Percentiles rank a stretch among this genome's conserved stretches.
Conservation (phyloP, 441 rosid species). For the Syzygium syzygioides region DNA sequence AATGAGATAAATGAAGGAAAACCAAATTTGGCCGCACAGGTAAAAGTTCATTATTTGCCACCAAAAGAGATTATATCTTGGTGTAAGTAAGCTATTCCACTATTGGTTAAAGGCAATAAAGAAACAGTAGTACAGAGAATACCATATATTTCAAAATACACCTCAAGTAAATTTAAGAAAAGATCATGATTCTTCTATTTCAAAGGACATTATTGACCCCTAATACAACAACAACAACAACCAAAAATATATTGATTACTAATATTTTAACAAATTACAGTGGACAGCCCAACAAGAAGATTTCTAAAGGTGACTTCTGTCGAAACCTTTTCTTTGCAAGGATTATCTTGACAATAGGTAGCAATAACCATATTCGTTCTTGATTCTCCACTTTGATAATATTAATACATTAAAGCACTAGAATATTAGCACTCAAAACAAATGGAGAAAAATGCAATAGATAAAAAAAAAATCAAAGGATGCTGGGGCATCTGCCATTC, state of each 20-base stretch:
- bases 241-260: neutral
- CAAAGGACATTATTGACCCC: neutral
- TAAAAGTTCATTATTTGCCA: neutral
- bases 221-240: neutral
- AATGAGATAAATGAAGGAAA: neutral
- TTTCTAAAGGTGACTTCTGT: neutral
- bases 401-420: neutral
- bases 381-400: neutral
- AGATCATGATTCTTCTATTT: no score
- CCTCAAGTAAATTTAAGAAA: neutral
- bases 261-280: neutral
- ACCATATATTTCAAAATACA: neutral
- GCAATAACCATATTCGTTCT: neutral
- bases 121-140: neutral
- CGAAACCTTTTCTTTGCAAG: neutral
- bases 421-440: neutral
- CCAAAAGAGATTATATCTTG: neutral
- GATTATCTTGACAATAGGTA: neutral
- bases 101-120: neutral
- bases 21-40: neutral
- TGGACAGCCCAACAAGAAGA: neutral
- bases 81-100: neutral
- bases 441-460: neutral
- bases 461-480: neutral
- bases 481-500: neutral